A percentile compares a stretch with the other conserved stretches of the same genome.
Conservation (phyloP, 768 basidiomycete species). For the Sarcodon sp. region DNA sequence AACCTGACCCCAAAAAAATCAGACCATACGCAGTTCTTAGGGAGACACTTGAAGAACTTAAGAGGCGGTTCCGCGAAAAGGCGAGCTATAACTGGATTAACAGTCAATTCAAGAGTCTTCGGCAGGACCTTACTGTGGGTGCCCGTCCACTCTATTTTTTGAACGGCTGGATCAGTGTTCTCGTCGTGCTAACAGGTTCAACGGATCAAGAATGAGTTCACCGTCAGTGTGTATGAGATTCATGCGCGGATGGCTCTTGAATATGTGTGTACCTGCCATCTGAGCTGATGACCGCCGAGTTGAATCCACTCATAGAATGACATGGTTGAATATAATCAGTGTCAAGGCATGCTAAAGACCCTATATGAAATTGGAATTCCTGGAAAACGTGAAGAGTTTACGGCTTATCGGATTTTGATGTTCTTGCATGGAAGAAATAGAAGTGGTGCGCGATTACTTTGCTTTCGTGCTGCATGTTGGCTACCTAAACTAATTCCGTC, state of each 20-base stretch:
- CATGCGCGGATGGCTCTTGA: constrained; percentile 96
- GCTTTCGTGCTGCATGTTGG: neutral
- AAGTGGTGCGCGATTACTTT: constrained; percentile 51
- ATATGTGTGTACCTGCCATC: constrained; percentile 38
- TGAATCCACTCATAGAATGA: constrained; percentile 50
- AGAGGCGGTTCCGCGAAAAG: constrained; percentile 78
- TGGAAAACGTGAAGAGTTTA: constrained; percentile 91
- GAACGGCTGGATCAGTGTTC: constrained; percentile 1
- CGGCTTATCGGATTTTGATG: constrained; percentile 96
- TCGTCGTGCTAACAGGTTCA: constrained; percentile 56
- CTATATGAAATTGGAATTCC: constrained; percentile 91
- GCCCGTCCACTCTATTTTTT: constrained; percentile 3
- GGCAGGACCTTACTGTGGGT: constrained; percentile 94
- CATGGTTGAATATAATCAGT: constrained; percentile 98
- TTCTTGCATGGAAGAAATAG: constrained; percentile 87
- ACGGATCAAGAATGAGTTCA: constrained; percentile 97
- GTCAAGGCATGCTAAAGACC: constrained; percentile 79
- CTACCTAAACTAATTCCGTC: constrained; percentile 1
- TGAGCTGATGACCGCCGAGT: neutral
- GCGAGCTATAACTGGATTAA: constrained; percentile 81
- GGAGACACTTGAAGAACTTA: constrained; percentile 77
- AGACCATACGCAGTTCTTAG: constrained; percentile 78
- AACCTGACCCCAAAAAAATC: constrained; percentile 90
- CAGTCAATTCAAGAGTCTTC: constrained; percentile 94
- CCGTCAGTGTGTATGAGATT: constrained; percentile 94